Evolutionary conservation across 768 basidiomycete species (phyloP), one percentile per base, ranked within the genome.

Genomic region (Tubosaeta sp.): DNA sequence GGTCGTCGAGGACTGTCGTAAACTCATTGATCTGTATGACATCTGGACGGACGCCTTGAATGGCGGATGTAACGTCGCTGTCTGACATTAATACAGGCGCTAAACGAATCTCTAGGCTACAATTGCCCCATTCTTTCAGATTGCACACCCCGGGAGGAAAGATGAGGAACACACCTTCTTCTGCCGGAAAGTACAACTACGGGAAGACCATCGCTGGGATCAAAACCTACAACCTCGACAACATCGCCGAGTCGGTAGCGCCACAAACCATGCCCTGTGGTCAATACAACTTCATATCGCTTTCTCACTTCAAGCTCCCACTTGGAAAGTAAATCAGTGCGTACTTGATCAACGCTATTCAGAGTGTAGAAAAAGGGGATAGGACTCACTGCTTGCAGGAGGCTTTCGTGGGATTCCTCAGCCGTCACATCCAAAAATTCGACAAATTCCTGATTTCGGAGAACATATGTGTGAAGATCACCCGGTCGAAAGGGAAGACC

Each of bases 371-470:
- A 22, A 22, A 22, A 3, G 22, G 22, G 22, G 22, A 22, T 3
- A 38, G 29, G 37, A 48, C 48, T 5, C 3, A 57, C 56, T 9
- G 46, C 46, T 34, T 53, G 43, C 9, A 48, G 43, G 26, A 58
- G 19, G 4, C 44, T 48, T 12, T 51, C 17, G 38, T 35, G 19
- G 6, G 34, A 48, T 35, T 29, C 29, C 29, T 29, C 9, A 29
- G 29, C n/a, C n/a, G 37, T 38, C 37, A 38, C 41, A 12, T 50
- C 19, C 4, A 57, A 42, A 31, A 57, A 31, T 5, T 29, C 29
- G 9, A 29, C 29, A 9, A 29, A 19, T 50, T 43, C 5, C 38
- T 43, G 14, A 22, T 10, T 16, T 7, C 32, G 13, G 13, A 41
- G 10, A 17, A 52, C 48, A 26, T 54, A 52, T 8, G 9, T 14